Percentiles rank a stretch among this genome's conserved stretches.
phyloP scores from a whole-genome alignment of 2,329 filamentous ascomycete genomes.

The Cordyceps cateniannulata region DNA sequence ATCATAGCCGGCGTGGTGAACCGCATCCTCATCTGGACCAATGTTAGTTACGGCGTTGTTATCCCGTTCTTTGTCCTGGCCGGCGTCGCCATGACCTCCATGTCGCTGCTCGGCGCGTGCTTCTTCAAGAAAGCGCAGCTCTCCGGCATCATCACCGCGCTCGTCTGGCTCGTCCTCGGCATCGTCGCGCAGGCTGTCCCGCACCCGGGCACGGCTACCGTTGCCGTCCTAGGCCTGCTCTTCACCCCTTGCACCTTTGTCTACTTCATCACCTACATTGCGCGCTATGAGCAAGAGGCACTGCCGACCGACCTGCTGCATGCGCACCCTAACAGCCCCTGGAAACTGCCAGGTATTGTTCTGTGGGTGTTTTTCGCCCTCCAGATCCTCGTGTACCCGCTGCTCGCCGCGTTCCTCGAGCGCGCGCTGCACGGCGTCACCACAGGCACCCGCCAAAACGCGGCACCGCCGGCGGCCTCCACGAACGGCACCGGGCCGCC shows the following conservation, averaged over 20 bases:
- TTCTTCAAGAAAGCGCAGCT: conserved; percentile 79
- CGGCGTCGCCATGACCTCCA: conserved; percentile 67
- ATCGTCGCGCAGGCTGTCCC: conserved; percentile 70
- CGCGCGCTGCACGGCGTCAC: conserved; percentile 46
- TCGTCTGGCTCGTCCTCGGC: conserved; percentile 64
- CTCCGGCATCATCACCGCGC: conserved; percentile 67
- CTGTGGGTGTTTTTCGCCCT: conserved; percentile 68
- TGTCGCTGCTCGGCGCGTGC: conserved; percentile 67
- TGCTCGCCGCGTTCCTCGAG: conserved; percentile 67
- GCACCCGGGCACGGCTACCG: conserved; percentile 51
- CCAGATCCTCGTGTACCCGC: conserved; percentile 63
- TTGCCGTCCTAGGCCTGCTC: conserved; percentile 62
- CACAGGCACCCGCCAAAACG: conserved; percentile 44
- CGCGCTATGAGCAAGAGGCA: conserved; percentile 61
- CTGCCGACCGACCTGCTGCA: conserved; percentile 52
- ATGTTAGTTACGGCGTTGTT: conserved; percentile 55
- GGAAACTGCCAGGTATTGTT: conserved; percentile 59
- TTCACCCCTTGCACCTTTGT: conserved; percentile 82
- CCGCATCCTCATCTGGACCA: conserved; percentile 20
- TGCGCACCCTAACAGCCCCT: conserved; percentile 54
- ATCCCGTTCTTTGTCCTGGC: conserved; percentile 64
- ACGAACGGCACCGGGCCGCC: conserved; percentile 23
- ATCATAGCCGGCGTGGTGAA: conserved; percentile 33
- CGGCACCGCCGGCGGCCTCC: conserved; percentile 26
- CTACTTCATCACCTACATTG: conserved; percentile 65